A percentile compares a stretch with the other conserved stretches of the same genome.
Evolutionary conservation across 352 stramenopile species (phyloP).

Genomic region (Hyaloperonospora brassicae): DNA sequence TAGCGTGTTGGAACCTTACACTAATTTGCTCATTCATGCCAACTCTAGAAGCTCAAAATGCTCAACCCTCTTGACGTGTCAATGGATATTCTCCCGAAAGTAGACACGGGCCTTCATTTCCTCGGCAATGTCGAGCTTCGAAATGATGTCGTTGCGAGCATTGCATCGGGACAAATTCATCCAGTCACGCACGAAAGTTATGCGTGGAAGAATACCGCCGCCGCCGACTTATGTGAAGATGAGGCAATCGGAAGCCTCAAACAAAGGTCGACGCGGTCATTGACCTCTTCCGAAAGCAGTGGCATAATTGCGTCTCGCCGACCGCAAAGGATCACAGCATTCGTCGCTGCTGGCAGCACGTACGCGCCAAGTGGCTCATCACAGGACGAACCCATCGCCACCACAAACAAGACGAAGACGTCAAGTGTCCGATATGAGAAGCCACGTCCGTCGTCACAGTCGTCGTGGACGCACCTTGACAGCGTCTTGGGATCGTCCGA

Average conservation of each 20-base stretch:
- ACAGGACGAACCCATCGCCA: conserved; percentile 9
- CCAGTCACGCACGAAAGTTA: conserved; percentile 68
- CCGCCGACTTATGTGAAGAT: conserved; percentile 17
- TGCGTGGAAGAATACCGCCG: conserved; percentile 45
- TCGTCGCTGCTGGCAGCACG: neutral
- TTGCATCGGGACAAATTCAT: conserved; percentile 54
- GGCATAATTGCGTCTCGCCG: conserved; percentile 7
- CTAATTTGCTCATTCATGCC: too few species aligned
- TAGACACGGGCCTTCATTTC: conserved; percentile 53
- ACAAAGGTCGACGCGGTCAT: conserved; percentile 26
- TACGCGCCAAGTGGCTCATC: conserved; percentile 11
- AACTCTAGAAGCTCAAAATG: conserved; percentile 66
- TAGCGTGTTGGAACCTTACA: too few species aligned
- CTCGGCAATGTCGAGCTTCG: conserved; percentile 60
- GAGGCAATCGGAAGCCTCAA: conserved; percentile 4
- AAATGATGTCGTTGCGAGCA: conserved; percentile 43
- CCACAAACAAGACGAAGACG: neutral
- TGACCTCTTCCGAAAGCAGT: conserved; percentile 55
- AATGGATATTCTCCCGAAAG: conserved; percentile 39
- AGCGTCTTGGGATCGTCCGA: conserved; percentile 52
- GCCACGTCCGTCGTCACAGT: conserved; percentile 33
- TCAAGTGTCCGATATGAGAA: conserved; percentile 26
- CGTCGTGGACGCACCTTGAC: conserved; percentile 58
- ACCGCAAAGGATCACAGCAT: conserved; percentile 5
- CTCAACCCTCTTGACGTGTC: conserved; percentile 56